phyloP scores from a whole-genome alignment of 768 basidiomycete species.

The Lactarius pseudohatsudake region DNA sequence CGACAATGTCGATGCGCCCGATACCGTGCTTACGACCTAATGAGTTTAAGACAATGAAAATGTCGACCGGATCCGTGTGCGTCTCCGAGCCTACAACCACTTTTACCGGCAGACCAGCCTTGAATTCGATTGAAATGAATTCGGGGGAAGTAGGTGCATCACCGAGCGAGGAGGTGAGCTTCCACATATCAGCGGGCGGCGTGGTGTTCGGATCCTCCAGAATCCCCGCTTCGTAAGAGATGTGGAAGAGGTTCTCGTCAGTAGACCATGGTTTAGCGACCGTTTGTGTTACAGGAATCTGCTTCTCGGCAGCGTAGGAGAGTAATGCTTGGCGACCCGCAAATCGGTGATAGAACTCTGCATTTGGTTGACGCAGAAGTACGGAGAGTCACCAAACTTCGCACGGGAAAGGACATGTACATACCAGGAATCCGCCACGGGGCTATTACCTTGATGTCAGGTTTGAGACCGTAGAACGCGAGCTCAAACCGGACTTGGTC shows the following conservation, averaged over 20 bases:
- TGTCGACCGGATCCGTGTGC: conserved; percentile 90
- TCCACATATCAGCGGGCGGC: conserved; percentile 98
- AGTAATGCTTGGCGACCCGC: conserved; percentile 93
- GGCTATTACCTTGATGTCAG: conserved; percentile 97
- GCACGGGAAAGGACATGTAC: conserved; percentile 22
- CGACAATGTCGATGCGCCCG: conserved; percentile 97
- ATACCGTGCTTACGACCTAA: conserved; percentile 94
- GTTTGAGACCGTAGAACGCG: conserved; percentile 97
- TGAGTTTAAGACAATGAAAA: conserved; percentile 88
- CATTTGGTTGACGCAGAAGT: conserved; percentile 4
- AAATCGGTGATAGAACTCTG: conserved; percentile 97
- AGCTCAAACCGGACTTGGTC: conserved; percentile 99
- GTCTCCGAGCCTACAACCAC: conserved; percentile 58
- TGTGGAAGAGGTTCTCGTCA: conserved; percentile 99
- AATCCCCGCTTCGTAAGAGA: conserved; percentile 99
- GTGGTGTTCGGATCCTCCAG: conserved; percentile 95
- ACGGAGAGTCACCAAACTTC: not conserved
- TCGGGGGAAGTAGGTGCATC: conserved; percentile 79
- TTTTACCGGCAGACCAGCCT: conserved; percentile 81
- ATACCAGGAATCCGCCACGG: conserved; percentile 95
- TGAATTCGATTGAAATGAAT: conserved; percentile 81
- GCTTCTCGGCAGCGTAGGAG: conserved; percentile 80
- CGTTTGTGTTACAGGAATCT: conserved; percentile 94
- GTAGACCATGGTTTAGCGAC: conserved; percentile 98
- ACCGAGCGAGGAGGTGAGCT: conserved; percentile 84